Evolutionary conservation across 1,284 basidiomycete species (phyloP).

Genomic region (Spongispora temasekensis): DNA sequence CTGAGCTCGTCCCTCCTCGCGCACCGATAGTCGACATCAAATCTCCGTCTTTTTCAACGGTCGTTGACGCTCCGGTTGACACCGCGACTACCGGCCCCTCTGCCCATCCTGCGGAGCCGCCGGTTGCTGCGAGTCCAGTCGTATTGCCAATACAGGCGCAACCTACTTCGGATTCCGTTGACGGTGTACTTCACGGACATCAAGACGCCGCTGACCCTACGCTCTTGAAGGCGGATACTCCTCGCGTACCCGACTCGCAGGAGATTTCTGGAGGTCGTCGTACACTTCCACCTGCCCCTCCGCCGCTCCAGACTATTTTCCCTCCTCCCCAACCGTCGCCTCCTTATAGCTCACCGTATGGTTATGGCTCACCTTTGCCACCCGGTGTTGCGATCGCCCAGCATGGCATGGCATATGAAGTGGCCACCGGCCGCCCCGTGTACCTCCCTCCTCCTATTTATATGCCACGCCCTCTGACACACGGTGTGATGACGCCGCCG

Average conservation of each 20-base stretch:
- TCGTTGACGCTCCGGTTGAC: background rate
- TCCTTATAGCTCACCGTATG: constrained; percentile 63
- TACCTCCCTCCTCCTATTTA: constrained; percentile 67
- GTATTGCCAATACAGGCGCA: constrained; percentile 11
- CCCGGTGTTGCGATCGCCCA: constrained; percentile 73
- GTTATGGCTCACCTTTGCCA: constrained; percentile 60
- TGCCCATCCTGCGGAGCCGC: constrained; percentile 10
- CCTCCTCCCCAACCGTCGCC: constrained; percentile 56
- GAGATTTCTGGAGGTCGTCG: constrained; percentile 23
- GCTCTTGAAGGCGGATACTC: constrained; percentile 33
- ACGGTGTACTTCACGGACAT: constrained; percentile 27
- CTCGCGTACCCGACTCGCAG: constrained; percentile 21
- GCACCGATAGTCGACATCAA: constrained; percentile 37
- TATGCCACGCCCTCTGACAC: constrained; percentile 63
- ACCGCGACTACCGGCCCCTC: constrained; percentile 11
- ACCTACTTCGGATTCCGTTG: constrained; percentile 9
- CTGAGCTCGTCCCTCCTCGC: constrained; percentile 39
- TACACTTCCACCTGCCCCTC: constrained; percentile 43
- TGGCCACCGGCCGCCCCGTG: constrained; percentile 76
- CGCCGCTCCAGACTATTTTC: constrained; percentile 60
- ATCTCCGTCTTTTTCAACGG: constrained; percentile 14
- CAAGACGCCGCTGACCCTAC: constrained; percentile 29
- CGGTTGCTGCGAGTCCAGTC: constrained; percentile 5
- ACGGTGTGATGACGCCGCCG: constrained; percentile 47
- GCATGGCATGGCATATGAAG: constrained; percentile 74